A percentile compares a stretch with the other conserved stretches of the same genome.
Evolutionary conservation across 2,329 filamentous ascomycete genomes (phyloP).

Genomic region (Pyricularia pennisetigena): DNA sequence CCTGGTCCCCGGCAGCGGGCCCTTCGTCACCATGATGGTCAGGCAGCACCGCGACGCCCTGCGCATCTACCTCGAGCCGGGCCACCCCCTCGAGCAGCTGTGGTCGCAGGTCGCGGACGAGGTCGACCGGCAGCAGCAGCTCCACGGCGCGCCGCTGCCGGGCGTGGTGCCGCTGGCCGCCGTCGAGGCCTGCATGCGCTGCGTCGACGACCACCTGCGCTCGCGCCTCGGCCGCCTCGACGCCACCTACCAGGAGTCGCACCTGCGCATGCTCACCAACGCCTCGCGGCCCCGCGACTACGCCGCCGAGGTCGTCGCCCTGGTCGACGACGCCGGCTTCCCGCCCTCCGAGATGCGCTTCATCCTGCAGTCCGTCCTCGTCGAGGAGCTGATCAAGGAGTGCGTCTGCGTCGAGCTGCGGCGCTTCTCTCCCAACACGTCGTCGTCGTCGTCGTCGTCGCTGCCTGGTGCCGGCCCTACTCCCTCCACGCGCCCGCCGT

Average conservation of each 20-base stretch:
- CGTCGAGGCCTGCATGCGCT: not conserved
- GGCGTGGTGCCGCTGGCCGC: not conserved
- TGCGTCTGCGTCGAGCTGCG: slow-evolving; percentile 2
- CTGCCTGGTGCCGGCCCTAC: no score
- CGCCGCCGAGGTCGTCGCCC: slow-evolving; percentile 1
- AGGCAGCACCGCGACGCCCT: not conserved
- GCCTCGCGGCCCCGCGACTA: not conserved
- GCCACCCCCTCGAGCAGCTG: not conserved
- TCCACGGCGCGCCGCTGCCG: not conserved
- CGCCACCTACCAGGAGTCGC: not conserved
- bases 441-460: not conserved
- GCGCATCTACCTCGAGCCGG: not conserved
- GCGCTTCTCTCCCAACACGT: not conserved
- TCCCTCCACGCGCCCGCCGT: not conserved
- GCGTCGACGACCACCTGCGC: slow-evolving; percentile 4
- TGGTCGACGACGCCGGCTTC: not conserved
- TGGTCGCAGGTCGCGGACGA: not conserved
- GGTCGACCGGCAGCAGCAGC: not conserved
- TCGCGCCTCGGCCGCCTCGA: not conserved
- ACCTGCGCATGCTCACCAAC: slow-evolving; percentile 5
- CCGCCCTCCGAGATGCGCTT: not conserved
- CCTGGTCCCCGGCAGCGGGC: not conserved
- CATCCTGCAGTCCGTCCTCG: not conserved
- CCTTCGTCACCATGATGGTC: not conserved
- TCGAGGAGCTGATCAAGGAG: slow-evolving; percentile 6